Evolutionary conservation across 257 asterid genomes (phyloP).

Genomic region (Osmanthus fragrans): DNA sequence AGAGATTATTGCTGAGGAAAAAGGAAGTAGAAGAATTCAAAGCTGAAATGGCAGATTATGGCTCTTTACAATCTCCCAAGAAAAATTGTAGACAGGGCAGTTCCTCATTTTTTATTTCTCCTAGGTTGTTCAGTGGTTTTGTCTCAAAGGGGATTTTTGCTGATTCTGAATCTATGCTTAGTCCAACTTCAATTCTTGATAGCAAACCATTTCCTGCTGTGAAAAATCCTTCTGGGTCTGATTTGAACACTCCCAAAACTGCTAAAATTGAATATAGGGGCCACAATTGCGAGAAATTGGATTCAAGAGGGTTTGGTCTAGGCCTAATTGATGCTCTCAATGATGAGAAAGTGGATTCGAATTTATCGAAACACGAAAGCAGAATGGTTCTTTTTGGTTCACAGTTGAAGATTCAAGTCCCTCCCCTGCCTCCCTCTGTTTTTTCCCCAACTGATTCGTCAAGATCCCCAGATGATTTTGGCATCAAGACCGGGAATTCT

Average conservation of each 20-base stretch:
- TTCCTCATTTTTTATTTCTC: constrained; percentile 62
- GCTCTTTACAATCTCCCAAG: constrained; percentile 40
- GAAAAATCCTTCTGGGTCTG: constrained; percentile 53
- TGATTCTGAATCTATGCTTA: constrained; percentile 56
- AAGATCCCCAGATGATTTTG: constrained; percentile 70
- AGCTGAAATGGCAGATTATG: constrained; percentile 60
- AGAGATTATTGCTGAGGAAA: constrained; percentile 22
- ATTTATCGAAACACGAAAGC: constrained; percentile 33
- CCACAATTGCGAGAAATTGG: constrained; percentile 45
- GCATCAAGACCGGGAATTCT: constrained; percentile 64
- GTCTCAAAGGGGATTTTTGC: constrained; percentile 33
- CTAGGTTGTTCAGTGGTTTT: constrained; percentile 58
- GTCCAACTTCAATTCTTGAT: constrained; percentile 88
- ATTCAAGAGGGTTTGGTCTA: constrained; percentile 49
- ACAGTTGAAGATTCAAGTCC: constrained; percentile 73
- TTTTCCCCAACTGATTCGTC: constrained; percentile 53
- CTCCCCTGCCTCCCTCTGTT: constrained; percentile 43
- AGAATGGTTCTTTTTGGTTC: constrained; percentile 76
- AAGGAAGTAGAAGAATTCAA: constrained; percentile 11
- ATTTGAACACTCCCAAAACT: constrained; percentile 36
- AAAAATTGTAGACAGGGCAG: constrained; percentile 37
- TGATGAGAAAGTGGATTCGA: constrained; percentile 48
- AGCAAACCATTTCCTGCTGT: constrained; percentile 42
- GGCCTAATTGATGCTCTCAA: constrained; percentile 65
- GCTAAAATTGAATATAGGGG: constrained; percentile 47